Base-by-base conservation (phyloP, 768 basidiomycete genomes). In the Pleurotus ostreatus region DNA sequence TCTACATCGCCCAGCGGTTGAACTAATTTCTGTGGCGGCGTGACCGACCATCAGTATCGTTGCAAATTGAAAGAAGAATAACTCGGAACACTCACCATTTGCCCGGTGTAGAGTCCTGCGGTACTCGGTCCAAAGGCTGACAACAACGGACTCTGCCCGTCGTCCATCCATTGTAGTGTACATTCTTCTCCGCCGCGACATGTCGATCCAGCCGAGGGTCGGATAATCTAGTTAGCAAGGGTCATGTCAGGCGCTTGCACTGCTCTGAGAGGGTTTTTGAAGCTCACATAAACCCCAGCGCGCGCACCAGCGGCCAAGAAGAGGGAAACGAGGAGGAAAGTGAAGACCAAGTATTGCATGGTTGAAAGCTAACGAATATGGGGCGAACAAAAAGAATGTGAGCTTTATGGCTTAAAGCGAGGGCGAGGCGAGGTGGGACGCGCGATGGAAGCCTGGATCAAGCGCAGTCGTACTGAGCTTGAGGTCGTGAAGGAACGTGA, bases 91-190 rank as follows among this genome's bases (percentile, higher is more conserved):
- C 77, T 48, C 57, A 85, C 86, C 69, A 74, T 65, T 6, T 78
- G 64, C 7, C 83, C 84, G n/a, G 75, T 76, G 59, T 80, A 90
- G 30, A 92, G 68, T 1, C 73, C 84, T 52, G 86, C 76, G 2
- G 70, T 69, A 49, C 79, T 77, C 0, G 78, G 65, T 3, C 86
- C 86, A 47, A 89, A 77, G 34, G 63, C 56, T 5, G 70, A 41
- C n/a, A 78, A 59, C 15, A 81, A 65, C 2, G 89, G 88, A 1
- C 55, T 38, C 8, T 58, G 39, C 15, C 88, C 88, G 59, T 91
- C 74, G 55, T 92, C 88, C 1, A 81, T 57, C 88, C 87, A 91
- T 45, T 73, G 56, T 5, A 89, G 75, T 0, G 65, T 67, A 68
- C 84, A 87, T 5, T 77, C 58, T 59, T 81, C 66, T 9, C 82